A percentile compares a stretch with the other conserved stretches of the same genome.
Evolutionary conservation across 2,329 filamentous ascomycete genomes (phyloP).

Genomic region (Dactylellina drechsleri): DNA sequence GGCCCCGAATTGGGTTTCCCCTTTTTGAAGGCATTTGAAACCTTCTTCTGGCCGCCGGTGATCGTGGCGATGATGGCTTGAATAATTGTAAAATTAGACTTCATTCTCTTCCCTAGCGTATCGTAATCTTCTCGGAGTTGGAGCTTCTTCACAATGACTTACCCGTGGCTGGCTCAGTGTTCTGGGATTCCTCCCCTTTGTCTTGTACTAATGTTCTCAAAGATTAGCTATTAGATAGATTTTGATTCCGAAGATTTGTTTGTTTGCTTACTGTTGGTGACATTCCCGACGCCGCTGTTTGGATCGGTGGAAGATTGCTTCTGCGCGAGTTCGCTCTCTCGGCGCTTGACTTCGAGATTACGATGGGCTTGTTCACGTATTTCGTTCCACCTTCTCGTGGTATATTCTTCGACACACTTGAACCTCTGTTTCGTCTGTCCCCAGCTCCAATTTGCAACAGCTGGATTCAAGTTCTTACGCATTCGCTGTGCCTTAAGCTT

Average conservation of each 20-base stretch:
- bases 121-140: too few species aligned
- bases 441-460: conserved; percentile 7
- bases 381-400: not conserved
- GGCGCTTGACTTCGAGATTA: not conserved
- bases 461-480: conserved; percentile 4
- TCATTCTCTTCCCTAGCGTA: too few species aligned
- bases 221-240: not conserved
- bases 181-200: too few species aligned
- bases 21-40: conserved; percentile 12
- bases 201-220: not conserved
- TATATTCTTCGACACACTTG: conserved; percentile 1
- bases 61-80: conserved; percentile 1
- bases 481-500: conserved; percentile 21
- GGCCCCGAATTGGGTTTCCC: not conserved
- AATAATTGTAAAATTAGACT: not conserved
- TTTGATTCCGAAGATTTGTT: not conserved
- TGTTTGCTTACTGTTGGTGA: not conserved
- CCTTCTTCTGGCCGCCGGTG: conserved; percentile 10
- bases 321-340: not conserved
- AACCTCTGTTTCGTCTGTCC: conserved; percentile 13
- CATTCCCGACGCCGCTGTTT: not conserved
- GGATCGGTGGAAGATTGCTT: not conserved
- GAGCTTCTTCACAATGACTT: too few species aligned
- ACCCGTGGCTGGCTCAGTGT: too few species aligned
- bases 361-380: not conserved